Percentiles rank a stretch among this genome's conserved stretches.
Conservation (phyloP, 352 stramenopile genomes). For the Globisporangium paroecandrum region DNA sequence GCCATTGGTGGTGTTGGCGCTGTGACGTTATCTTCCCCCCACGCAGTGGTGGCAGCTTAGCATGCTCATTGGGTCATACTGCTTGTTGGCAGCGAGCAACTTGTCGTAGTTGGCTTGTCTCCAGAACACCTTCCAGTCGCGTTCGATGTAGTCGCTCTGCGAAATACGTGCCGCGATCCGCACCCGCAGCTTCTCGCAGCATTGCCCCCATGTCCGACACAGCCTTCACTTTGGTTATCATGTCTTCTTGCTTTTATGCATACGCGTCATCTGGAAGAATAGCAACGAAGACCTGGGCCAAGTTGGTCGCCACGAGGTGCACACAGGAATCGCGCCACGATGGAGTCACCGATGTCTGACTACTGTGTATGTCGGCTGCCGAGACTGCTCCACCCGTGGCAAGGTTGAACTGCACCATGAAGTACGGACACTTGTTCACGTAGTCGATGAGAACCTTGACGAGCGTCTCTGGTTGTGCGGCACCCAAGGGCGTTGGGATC, state of each 20-base stretch:
- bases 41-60: constrained; percentile 12
- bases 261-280: background rate
- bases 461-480: background rate
- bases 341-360: background rate
- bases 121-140: constrained; percentile 11
- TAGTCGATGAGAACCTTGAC: constrained; percentile 8
- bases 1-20: no score
- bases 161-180: constrained; percentile 4
- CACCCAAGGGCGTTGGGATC: background rate
- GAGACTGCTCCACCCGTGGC: constrained; percentile 8
- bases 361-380: constrained; percentile 6
- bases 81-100: constrained; percentile 1
- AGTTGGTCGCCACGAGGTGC: constrained; percentile 4
- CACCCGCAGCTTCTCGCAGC: background rate
- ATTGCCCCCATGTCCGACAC: constrained; percentile 1
- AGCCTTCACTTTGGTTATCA: background rate
- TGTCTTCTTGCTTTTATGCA: background rate
- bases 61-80: constrained; percentile 1
- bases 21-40: background rate
- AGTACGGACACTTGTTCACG: background rate
- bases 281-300: background rate
- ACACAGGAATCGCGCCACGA: constrained; percentile 12
- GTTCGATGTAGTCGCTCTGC: constrained; percentile 10
- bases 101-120: constrained; percentile 8
- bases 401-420: constrained; percentile 2